Percentiles rank a stretch among this genome's conserved stretches.
Conservation (phyloP, 768 basidiomycete species). For the Trametes punicea region DNA sequence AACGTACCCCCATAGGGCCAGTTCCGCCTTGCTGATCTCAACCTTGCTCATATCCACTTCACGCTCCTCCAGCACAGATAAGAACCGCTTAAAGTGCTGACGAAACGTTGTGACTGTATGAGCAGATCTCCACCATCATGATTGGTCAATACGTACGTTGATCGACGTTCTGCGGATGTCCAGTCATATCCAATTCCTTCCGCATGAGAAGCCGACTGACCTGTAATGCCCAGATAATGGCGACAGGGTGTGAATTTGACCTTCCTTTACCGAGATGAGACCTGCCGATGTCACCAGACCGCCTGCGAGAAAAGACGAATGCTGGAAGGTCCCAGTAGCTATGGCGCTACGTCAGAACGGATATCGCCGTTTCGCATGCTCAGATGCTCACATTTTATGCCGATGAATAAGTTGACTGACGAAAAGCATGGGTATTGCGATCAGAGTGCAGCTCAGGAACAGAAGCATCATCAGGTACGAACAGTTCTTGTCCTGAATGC, state of each 20-base stretch:
- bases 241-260: conserved; percentile 55
- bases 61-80: conserved; percentile 46
- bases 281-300: conserved; percentile 65
- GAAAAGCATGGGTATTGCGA: not conserved
- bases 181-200: not conserved
- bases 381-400: conserved; percentile 49
- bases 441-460: not conserved
- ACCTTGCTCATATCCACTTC: conserved; percentile 61
- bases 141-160: conserved; percentile 33
- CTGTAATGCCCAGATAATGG: conserved; percentile 69
- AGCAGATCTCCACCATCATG: not conserved
- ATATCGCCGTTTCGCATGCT: too few relatives aligned
- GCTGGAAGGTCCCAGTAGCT: conserved; percentile 58
- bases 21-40: conserved; percentile 58
- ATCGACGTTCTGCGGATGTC: conserved; percentile 45
- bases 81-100: conserved; percentile 61
- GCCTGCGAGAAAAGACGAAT: conserved; percentile 58
- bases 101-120: not conserved
- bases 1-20: conserved; percentile 52
- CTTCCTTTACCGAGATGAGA: conserved; percentile 60
- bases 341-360: not conserved
- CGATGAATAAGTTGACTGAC: conserved; percentile 61
- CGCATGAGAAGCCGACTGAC: not conserved
- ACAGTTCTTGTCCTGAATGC: conserved; percentile 52
- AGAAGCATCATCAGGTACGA: conserved; percentile 15